Evolutionary conservation across 2,329 filamentous ascomycete genomes (phyloP).

Genomic region (Lecanoromycetidae sp.): DNA sequence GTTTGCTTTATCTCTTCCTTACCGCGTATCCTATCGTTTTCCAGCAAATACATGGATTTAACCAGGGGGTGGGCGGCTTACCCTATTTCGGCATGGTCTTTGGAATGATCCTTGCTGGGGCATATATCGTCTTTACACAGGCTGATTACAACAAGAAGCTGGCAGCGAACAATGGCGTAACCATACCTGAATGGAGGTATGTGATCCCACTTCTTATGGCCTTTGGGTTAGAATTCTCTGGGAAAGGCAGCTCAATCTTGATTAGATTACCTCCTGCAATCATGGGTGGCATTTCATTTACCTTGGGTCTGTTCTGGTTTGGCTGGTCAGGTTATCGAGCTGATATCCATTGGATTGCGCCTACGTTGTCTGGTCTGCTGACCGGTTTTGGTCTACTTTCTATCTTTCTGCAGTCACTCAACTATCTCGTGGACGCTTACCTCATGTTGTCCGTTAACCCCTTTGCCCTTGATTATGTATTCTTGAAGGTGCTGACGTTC

Average conservation of each 20-base stretch:
- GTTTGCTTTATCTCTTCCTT: constrained; percentile 21
- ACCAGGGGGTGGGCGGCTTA: constrained; percentile 57
- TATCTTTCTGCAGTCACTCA: constrained; percentile 46
- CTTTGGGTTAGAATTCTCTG: too few relatives aligned
- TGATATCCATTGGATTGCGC: constrained; percentile 31
- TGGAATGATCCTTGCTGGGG: constrained; percentile 58
- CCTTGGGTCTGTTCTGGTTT: constrained; percentile 63
- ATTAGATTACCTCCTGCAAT: constrained; percentile 44
- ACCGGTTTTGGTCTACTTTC: constrained; percentile 46
- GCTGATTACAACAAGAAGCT: constrained; percentile 58
- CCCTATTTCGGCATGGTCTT: constrained; percentile 75
- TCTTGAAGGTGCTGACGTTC: background rate
- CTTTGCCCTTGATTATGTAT: constrained; percentile 23
- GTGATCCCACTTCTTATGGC: too few relatives aligned
- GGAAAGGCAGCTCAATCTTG: too few relatives aligned
- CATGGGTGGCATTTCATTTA: constrained; percentile 39
- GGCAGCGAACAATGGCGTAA: constrained; percentile 49
- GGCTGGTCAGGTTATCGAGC: constrained; percentile 53
- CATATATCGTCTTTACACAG: constrained; percentile 50
- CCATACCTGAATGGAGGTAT: constrained; percentile 48
- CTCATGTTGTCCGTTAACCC: constrained; percentile 33
- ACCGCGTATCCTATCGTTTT: constrained; percentile 20
- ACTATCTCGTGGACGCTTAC: constrained; percentile 49
- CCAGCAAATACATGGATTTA: constrained; percentile 52
- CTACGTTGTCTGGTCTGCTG: constrained; percentile 37